A percentile compares a stretch with the other conserved stretches of the same genome.
These are phyloP conservation scores for Lantana camara DNA, from an alignment of 257 asterid species.

Conservation along the genomic window DNA sequence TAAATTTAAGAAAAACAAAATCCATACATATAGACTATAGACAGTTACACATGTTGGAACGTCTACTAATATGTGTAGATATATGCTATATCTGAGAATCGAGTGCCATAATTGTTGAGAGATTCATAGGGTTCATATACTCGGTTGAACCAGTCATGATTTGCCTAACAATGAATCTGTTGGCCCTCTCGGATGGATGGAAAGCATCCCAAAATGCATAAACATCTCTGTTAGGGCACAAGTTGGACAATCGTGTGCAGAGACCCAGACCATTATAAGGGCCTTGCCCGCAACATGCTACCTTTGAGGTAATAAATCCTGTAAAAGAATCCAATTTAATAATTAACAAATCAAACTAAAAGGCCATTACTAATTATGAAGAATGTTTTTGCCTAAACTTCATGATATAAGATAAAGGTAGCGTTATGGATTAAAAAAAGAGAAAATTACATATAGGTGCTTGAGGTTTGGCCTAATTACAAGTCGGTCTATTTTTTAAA, in stretches of 20 bases:
- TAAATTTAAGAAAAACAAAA: not conserved
- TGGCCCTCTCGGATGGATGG: slow-evolving; percentile 87
- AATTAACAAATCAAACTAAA: too few species aligned
- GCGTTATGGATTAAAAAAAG: too few species aligned
- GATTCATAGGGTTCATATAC: slow-evolving; percentile 90
- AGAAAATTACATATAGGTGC: too few species aligned
- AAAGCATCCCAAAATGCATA: slow-evolving; percentile 89
- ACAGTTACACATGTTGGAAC: not conserved
- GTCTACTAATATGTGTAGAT: not conserved
- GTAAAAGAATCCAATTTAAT: slow-evolving; percentile 46
- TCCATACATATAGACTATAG: not conserved
- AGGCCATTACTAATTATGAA: too few species aligned
- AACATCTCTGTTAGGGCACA: slow-evolving; percentile 63
- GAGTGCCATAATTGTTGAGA: slow-evolving; percentile 57
- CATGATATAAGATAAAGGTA: too few species aligned
- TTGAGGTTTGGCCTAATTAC: too few species aligned
- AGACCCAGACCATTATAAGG: slow-evolving; percentile 88
- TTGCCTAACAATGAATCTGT: slow-evolving; percentile 65
- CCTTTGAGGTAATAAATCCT: slow-evolving; percentile 73
- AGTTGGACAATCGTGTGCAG: slow-evolving; percentile 67
- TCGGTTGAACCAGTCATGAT: slow-evolving; percentile 49
- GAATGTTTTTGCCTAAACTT: too few species aligned
- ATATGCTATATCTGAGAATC: slow-evolving; percentile 32
- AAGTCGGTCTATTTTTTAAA: too few species aligned
- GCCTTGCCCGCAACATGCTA: slow-evolving; percentile 98